A percentile compares a stretch with the other conserved stretches of the same genome.
Evolutionary conservation across 2,329 filamentous ascomycete species (phyloP).

Genomic region (Cercospora sp.): DNA sequence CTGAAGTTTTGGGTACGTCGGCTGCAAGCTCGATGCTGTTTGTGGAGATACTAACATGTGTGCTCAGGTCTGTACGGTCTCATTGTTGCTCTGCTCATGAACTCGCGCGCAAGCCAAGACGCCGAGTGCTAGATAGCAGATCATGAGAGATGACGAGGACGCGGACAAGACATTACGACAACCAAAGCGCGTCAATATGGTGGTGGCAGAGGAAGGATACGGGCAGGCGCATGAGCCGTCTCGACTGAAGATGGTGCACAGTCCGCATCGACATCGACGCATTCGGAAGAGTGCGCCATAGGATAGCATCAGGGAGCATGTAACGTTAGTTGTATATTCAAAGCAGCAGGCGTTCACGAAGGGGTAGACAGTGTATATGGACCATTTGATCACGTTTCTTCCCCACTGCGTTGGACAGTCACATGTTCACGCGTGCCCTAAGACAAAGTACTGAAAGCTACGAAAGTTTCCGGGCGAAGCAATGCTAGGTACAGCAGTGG

Average conservation of each 20-base stretch:
- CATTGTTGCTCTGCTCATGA: constrained; percentile 99
- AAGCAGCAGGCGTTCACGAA: constrained; percentile 26
- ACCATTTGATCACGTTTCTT: neutral
- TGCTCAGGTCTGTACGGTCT: constrained; percentile 89
- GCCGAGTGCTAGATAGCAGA: constrained; percentile 64
- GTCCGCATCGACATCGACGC: constrained; percentile 1
- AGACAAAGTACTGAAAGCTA: neutral
- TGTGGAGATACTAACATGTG: constrained; percentile 21
- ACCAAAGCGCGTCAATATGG: constrained; percentile 23
- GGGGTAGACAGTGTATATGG: constrained; percentile 25
- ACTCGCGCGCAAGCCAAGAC: constrained; percentile 70
- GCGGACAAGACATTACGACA: constrained; percentile 44
- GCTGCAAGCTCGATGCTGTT: neutral
- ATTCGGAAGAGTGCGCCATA: constrained; percentile 20
- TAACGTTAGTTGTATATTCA: constrained; percentile 31
- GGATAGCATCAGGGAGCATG: constrained; percentile 24
- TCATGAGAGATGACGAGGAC: constrained; percentile 42
- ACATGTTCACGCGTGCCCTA: neutral
- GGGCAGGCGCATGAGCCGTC: neutral
- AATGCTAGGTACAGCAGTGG: neutral
- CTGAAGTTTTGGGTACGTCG: constrained; percentile 88
- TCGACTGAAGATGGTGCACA: constrained; percentile 9
- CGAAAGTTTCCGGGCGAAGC: constrained; percentile 4
- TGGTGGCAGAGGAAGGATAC: neutral
- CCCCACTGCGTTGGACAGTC: neutral